phyloP scores from a whole-genome alignment of 2,329 filamentous ascomycete genomes.

The Ophiostoma sp. region DNA sequence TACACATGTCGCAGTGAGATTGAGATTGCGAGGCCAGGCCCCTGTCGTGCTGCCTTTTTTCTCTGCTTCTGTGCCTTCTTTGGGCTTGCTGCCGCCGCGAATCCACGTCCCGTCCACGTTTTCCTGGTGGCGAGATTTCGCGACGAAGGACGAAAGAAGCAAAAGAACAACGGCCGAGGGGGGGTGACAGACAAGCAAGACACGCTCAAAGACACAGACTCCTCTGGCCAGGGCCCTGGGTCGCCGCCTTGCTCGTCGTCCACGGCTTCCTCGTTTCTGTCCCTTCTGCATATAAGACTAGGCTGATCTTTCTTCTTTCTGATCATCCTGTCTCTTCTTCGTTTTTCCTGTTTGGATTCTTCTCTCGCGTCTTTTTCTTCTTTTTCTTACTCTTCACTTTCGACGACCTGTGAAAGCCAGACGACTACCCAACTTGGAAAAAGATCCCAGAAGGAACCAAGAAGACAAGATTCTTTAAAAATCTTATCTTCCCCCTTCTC shows the following conservation, averaged over 20 bases:
- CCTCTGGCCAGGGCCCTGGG: constrained; percentile 1
- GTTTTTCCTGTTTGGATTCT: not conserved
- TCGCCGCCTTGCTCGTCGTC: not conserved
- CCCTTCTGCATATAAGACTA: constrained; percentile 8
- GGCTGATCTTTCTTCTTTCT: constrained; percentile 15
- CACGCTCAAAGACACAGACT: not conserved
- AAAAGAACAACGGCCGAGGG: not conserved
- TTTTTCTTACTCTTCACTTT: not conserved
- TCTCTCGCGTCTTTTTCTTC: not conserved
- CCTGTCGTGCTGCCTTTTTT: not conserved
- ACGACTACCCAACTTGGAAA: not conserved
- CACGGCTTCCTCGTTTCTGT: not conserved
- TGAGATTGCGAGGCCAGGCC: constrained; percentile 11
- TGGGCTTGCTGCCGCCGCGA: not conserved
- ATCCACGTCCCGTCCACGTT: constrained; percentile 17
- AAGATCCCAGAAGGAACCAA: not conserved
- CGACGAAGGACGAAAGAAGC: constrained; percentile 5
- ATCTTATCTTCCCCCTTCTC: constrained; percentile 1
- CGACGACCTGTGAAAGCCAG: constrained; percentile 4
- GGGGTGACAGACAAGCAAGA: not conserved
- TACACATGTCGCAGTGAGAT: not conserved
- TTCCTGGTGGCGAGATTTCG: constrained; percentile 3
- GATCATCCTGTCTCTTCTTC: constrained; percentile 1
- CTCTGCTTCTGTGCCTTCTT: too few relatives aligned
- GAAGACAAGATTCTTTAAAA: not conserved